Evolutionary conservation across 805 yeast genomes (phyloP).

Genomic region (Candida xyloterini): DNA sequence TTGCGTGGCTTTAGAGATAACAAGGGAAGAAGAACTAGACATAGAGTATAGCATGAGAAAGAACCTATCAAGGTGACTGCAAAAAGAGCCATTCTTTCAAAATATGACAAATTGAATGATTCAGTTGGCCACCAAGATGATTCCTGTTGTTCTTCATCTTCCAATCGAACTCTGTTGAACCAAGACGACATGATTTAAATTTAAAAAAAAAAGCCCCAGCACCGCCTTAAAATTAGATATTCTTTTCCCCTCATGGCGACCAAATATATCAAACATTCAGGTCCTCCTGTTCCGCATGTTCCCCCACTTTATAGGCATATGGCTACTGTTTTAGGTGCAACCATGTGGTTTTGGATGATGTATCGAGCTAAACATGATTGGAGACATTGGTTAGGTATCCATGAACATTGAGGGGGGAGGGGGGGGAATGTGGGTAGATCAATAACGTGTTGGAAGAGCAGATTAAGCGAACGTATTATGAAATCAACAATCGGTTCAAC

Average conservation of each 20-base stretch:
- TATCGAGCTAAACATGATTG: conserved; percentile 77
- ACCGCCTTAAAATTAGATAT: background rate
- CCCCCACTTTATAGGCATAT: conserved; percentile 55
- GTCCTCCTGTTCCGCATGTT: conserved; percentile 64
- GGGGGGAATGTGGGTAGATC: no score
- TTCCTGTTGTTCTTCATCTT: conserved; percentile 6
- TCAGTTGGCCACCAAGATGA: conserved; percentile 9
- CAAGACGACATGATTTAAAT: conserved; percentile 3
- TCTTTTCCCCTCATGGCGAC: conserved; percentile 13
- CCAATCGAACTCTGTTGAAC: conserved; percentile 5
- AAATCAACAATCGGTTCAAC: no score
- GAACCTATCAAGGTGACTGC: conserved; percentile 71
- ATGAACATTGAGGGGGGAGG: conserved; percentile 27
- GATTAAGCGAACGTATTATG: no score
- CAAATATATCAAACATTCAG: conserved; percentile 47
- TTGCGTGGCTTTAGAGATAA: conserved; percentile 80
- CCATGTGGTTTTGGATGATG: conserved; percentile 87
- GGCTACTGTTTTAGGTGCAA: conserved; percentile 71
- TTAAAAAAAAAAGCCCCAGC: background rate
- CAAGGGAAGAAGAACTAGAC: conserved; percentile 78
- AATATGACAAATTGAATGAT: conserved; percentile 53
- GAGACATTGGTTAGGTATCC: conserved; percentile 51
- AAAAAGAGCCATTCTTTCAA: conserved; percentile 76
- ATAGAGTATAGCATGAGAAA: conserved; percentile 67
- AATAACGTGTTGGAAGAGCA: no score